Base-by-base conservation (phyloP, 306 rosid species). In the Dalbergia cochinchinensis region DNA sequence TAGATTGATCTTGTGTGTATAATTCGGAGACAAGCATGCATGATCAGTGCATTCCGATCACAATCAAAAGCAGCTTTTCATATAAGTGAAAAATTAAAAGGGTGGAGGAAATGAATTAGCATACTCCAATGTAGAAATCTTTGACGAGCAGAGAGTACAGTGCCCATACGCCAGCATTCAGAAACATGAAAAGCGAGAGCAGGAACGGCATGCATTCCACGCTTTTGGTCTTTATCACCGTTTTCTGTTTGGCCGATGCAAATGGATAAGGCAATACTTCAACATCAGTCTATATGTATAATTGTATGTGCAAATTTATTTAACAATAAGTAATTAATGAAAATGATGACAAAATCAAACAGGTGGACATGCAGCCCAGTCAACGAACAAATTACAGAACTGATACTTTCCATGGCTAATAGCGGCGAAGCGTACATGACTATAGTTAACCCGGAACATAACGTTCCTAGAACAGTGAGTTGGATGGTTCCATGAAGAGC, bases 361-460 rank as follows among this genome's bases (percentile, higher is more conserved):
- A 37, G 5, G 41, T 37, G 41, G 7, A 37, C 41, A 37, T 37
- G 41, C 41, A 37, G 41, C 41, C 41, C 41, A 5, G 11, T 42
- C 9, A 42, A 42, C 41, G 8, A 44, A 18, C 31, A 26, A 26
- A 26, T 26, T 26, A 18, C 77, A 19, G 41, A 67, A 44, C 6
- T 1, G 15, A 70, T n/a, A 18, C 44, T 66, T 83, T 84, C 92
- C 88, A 89, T 79, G 79, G 69, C 71, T 6, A 86, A 51, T 1
- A 89, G 71, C 11, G 90, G 90, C 4, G 90, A 80, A 41, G 87
- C 92, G 26, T 89, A 89, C 92, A 89, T 85, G 61, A 71, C 58
- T 1, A 83, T 55, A 47, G 88, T 89, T 62, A 86, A 60, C 7
- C 18, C 89, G 35, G 87, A 74, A 61, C 87, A 82, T 16, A 80